Evolutionary conservation across 306 rosid genomes (phyloP).

Genomic region (Lathyrus oleraceus): DNA sequence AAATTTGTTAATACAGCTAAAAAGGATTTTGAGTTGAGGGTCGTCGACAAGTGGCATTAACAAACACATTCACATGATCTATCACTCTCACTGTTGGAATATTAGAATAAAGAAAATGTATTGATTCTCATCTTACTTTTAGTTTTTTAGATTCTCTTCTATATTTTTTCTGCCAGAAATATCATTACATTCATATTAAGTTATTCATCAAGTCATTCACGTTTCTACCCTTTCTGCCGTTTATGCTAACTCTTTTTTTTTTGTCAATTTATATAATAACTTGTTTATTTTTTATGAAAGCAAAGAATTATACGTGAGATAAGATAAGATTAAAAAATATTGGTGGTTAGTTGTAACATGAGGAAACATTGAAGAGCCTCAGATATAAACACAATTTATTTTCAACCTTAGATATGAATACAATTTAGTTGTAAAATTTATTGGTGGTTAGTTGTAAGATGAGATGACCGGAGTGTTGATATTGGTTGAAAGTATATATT

Average conservation of each 20-base stretch:
- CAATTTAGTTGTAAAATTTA: too few relatives aligned
- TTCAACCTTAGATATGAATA: too few relatives aligned
- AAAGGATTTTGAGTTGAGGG: conserved; percentile 28
- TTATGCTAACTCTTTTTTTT: not conserved
- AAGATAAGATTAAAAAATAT: not conserved
- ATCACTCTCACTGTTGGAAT: not conserved
- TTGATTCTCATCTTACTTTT: conserved; percentile 36
- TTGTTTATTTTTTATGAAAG: not conserved
- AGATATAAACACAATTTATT: not conserved
- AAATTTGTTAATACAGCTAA: not conserved
- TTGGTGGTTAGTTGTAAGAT: too few relatives aligned
- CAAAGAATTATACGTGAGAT: not conserved
- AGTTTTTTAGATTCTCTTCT: not conserved
- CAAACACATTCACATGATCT: not conserved
- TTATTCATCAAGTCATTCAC: not conserved
- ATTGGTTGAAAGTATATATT: too few relatives aligned
- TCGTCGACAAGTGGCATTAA: conserved; percentile 28
- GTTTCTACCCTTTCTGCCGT: conserved; percentile 1
- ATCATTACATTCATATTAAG: not conserved
- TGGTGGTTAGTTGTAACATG: not conserved
- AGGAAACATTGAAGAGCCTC: not conserved
- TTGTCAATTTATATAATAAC: not conserved
- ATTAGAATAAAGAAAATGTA: conserved; percentile 30
- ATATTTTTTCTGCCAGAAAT: not conserved
- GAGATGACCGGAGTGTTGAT: too few relatives aligned